Percentiles rank a stretch among this genome's conserved stretches.
Evolutionary conservation across 176 grass and related monocot genomes (phyloP).

Genomic region (Saccharum spontaneum): DNA sequence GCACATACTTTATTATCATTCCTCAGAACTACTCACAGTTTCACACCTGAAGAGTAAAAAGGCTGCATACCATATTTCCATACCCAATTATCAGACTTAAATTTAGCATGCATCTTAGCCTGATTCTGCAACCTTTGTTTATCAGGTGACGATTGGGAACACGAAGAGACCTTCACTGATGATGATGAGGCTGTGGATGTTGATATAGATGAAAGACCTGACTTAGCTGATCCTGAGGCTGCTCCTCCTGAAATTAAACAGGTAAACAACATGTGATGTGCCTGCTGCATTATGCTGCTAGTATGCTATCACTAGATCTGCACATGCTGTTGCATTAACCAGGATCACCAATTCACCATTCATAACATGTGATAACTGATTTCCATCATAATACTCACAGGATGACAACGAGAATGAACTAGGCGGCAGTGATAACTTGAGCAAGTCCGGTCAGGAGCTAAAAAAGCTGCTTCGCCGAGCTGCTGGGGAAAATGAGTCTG

Average conservation of each 20-base stretch:
- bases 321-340: constrained; percentile 16
- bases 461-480: constrained; percentile 69
- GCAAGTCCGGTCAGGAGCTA: constrained; percentile 90
- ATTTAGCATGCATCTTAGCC: constrained; percentile 14
- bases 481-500: constrained; percentile 64
- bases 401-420: constrained; percentile 82
- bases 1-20: constrained; percentile 13
- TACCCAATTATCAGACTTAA: neutral
- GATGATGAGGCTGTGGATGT: constrained; percentile 76
- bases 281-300: constrained; percentile 22
- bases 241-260: constrained; percentile 87
- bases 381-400: constrained; percentile 36
- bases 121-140: constrained; percentile 32
- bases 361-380: neutral
- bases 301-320: constrained; percentile 9
- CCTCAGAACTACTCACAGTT: constrained; percentile 14
- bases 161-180: constrained; percentile 90
- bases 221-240: constrained; percentile 71
- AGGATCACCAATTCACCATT: neutral
- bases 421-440: constrained; percentile 47
- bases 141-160: constrained; percentile 95
- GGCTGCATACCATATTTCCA: neutral
- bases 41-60: constrained; percentile 10
- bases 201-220: constrained; percentile 75
- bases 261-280: constrained; percentile 39